A percentile compares a stretch with the other conserved stretches of the same genome.
These are phyloP conservation scores for Neurospora sp. DNA, from an alignment of 495 filamentous ascomycete genomes.

Conservation along the genomic window DNA sequence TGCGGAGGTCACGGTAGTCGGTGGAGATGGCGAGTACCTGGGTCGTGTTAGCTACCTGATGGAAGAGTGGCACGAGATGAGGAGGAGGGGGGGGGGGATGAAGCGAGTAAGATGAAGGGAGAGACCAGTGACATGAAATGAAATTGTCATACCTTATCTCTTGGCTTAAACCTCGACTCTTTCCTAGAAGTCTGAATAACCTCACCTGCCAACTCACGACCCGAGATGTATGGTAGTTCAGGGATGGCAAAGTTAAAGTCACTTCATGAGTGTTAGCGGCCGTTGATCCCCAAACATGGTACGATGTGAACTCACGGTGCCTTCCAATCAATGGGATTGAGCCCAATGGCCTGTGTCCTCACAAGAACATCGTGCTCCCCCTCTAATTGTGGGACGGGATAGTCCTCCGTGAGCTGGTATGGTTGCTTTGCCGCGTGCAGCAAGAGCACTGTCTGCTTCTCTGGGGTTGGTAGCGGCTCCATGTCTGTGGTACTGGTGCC, in stretches of 20 bases:
- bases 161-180: constrained; percentile 36
- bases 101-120: neutral
- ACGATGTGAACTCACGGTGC: constrained; percentile 40
- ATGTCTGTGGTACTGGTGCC: neutral
- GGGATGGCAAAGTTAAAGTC: constrained; percentile 60
- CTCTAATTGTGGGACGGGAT: constrained; percentile 35
- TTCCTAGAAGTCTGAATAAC: constrained; percentile 39
- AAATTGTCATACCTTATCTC: constrained; percentile 36
- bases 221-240: constrained; percentile 54
- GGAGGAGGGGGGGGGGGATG: too few species aligned
- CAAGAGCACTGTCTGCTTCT: constrained; percentile 33
- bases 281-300: neutral
- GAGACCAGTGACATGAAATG: neutral
- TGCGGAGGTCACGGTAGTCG: constrained; percentile 60
- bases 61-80: too few species aligned
- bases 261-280: constrained; percentile 14
- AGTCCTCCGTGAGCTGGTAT: constrained; percentile 31
- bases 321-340: constrained; percentile 71
- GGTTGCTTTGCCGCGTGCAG: constrained; percentile 33
- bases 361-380: constrained; percentile 44
- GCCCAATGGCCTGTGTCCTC: constrained; percentile 47
- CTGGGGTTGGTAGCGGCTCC: neutral
- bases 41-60: too few species aligned
- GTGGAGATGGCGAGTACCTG: constrained; percentile 52
- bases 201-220: constrained; percentile 51